These are phyloP conservation scores for Plasmodium fragile DNA, from an alignment of 169 alveolate species.

Conservation along the genomic window DNA sequence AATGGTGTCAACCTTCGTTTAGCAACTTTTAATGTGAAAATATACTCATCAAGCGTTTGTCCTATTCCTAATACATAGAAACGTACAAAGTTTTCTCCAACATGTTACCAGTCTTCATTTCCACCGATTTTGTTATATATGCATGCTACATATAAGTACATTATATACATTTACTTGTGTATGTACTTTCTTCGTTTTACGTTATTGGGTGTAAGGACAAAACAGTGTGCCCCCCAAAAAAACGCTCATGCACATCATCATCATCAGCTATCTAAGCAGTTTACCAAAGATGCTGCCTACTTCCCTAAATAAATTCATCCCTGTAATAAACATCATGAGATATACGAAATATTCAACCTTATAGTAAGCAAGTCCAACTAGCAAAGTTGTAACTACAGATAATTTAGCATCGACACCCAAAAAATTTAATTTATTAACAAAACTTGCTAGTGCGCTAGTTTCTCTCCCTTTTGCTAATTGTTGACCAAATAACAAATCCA, in stretches of 20 bases:
- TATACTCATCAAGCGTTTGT: neutral
- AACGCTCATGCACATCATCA: neutral
- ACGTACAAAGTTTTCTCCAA: neutral
- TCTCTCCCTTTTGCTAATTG: neutral
- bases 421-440: neutral
- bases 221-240: neutral
- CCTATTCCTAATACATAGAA: neutral
- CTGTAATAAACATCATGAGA: conserved; percentile 4
- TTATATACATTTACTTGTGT: neutral
- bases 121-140: neutral
- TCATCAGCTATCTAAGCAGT: neutral
- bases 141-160: neutral
- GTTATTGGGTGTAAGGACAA: neutral
- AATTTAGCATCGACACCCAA: conserved; percentile 13
- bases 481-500: neutral
- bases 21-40: neutral
- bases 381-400: neutral
- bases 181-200: neutral
- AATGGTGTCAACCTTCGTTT: neutral
- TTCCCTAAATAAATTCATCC: conserved; percentile 14
- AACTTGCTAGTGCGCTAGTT: conserved; percentile 1
- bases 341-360: conserved; percentile 8
- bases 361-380: conserved; percentile 14
- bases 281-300: neutral
- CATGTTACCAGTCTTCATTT: neutral